Percentiles rank a stretch among this genome's conserved stretches.
Evolutionary conservation across 129 eudicot species (phyloP).

Genomic region (Flaveria bidentis): DNA sequence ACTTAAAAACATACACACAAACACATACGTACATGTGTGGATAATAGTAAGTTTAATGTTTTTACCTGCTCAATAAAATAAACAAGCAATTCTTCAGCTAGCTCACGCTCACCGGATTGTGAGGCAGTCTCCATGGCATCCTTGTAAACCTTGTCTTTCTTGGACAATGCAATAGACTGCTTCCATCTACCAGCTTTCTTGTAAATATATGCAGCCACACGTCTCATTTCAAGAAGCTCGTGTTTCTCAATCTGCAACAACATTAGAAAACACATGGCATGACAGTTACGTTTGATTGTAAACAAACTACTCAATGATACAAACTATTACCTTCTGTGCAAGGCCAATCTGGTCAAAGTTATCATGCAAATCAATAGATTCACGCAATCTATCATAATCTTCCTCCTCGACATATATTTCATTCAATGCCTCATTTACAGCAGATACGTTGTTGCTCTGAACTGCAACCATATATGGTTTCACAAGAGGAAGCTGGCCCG

Average conservation of each 20-base stretch:
- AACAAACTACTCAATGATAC: neutral
- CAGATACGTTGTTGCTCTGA: constrained; percentile 93
- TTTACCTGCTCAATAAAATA: constrained; percentile 94
- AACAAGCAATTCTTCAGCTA: constrained; percentile 93
- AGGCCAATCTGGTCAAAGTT: constrained; percentile 95
- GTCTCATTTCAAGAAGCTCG: constrained; percentile 98
- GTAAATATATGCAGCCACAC: constrained; percentile 96
- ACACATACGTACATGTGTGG: neutral
- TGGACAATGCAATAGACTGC: constrained; percentile 94
- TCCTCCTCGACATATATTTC: constrained; percentile 96
- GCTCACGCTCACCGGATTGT: constrained; percentile 96
- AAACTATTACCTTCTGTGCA: constrained; percentile 76
- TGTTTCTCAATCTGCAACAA: constrained; percentile 92
- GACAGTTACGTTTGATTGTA: neutral
- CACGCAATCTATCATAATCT: constrained; percentile 91
- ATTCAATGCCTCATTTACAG: constrained; percentile 92
- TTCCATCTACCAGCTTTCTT: constrained; percentile 99
- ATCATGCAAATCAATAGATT: constrained; percentile 90
- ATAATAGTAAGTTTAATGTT: no score
- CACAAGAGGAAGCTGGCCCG: constrained; percentile 78
- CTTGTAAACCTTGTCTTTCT: constrained; percentile 90
- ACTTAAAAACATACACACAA: neutral
- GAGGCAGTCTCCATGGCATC: constrained; percentile 99
- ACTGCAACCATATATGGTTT: constrained; percentile 98
- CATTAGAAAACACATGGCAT: constrained; percentile 10